Percentiles rank a stretch among this genome's conserved stretches.
phyloP scores from a whole-genome alignment of 2,329 filamentous ascomycete species.

The Graphilbum ipis-grandicollis region DNA sequence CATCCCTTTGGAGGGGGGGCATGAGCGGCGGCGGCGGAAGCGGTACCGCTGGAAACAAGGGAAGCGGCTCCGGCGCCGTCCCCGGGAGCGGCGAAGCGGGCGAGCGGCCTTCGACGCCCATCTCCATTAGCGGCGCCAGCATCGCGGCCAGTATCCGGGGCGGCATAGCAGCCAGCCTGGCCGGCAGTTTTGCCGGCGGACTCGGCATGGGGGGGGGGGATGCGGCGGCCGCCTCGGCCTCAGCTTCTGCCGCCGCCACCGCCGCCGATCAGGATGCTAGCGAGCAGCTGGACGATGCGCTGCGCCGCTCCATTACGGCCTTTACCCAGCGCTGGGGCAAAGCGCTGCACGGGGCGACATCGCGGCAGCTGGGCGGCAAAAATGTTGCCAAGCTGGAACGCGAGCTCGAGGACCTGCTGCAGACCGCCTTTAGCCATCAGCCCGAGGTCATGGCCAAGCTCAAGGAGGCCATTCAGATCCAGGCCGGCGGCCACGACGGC shows the following conservation, averaged over 20 bases:
- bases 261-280: conserved; percentile 36
- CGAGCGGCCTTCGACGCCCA: conserved; percentile 12
- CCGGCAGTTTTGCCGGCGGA: not conserved
- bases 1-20: conserved; percentile 27
- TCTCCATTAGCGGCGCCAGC: conserved; percentile 17
- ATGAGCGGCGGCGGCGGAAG: not conserved
- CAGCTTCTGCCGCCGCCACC: conserved; percentile 16
- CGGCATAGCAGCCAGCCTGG: conserved; percentile 3
- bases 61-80: conserved; percentile 6
- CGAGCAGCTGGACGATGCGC: conserved; percentile 45
- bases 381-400: conserved; percentile 34
- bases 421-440: conserved; percentile 39
- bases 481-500: conserved; percentile 30
- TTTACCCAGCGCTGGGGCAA: conserved; percentile 44
- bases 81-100: conserved; percentile 2
- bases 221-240: conserved; percentile 2
- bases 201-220: no score
- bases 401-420: conserved; percentile 38
- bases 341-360: conserved; percentile 29
- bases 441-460: conserved; percentile 41
- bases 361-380: conserved; percentile 28
- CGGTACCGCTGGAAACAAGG: conserved; percentile 5
- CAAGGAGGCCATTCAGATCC: conserved; percentile 42
- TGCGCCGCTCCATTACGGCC: conserved; percentile 43
- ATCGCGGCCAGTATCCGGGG: conserved; percentile 8